These are phyloP conservation scores for Canavalia gladiata DNA, from an alignment of 306 rosid species.

Conservation along the genomic window DNA sequence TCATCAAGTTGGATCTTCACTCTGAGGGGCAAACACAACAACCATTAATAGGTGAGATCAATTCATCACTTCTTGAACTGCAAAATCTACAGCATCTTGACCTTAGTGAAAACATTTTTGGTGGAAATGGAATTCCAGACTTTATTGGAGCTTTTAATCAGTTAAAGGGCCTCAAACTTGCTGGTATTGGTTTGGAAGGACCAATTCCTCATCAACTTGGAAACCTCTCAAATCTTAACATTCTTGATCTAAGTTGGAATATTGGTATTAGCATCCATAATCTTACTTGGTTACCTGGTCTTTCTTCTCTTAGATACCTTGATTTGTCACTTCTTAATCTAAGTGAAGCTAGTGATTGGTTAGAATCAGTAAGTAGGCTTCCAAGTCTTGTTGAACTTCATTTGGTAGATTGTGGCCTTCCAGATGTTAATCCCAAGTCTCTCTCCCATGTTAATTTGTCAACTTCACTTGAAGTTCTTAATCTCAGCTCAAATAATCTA, in stretches of 20 bases:
- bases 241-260: slow-evolving; percentile 13
- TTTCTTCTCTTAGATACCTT: slow-evolving; percentile 14
- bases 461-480: neutral
- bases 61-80: neutral
- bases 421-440: slow-evolving; percentile 12
- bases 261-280: neutral
- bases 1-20: slow-evolving; percentile 28
- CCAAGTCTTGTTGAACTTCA: neutral
- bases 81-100: slow-evolving; percentile 4
- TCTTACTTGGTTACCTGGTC: slow-evolving; percentile 15
- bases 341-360: neutral
- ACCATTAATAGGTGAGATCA: slow-evolving; percentile 11
- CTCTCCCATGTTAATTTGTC: slow-evolving; percentile 9
- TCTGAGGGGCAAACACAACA: neutral
- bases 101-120: neutral
- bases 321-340: slow-evolving; percentile 17
- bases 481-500: slow-evolving; percentile 13
- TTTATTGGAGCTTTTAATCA: neutral
- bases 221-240: neutral
- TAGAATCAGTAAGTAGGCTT: neutral
- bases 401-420: neutral
- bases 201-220: slow-evolving; percentile 21
- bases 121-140: neutral
- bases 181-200: neutral
- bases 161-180: slow-evolving; percentile 17